Conservation (phyloP, 2,329 filamentous ascomycete genomes). For the Whalleya microplaca region DNA sequence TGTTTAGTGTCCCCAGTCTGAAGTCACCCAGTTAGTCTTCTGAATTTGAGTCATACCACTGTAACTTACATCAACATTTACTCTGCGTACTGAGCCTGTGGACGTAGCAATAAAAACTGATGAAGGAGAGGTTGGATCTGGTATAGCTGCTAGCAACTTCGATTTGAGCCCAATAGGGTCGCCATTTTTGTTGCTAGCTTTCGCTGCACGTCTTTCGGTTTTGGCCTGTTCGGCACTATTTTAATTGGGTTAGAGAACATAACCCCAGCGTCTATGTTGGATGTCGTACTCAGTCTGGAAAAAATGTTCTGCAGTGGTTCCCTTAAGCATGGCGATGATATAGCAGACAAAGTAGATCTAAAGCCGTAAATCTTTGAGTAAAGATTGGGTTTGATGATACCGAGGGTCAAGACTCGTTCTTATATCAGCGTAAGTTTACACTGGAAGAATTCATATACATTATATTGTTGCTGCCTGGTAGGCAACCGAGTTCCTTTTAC, state of each 20-base stretch:
- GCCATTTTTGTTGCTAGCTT: constrained; percentile 77
- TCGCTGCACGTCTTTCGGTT: constrained; percentile 66
- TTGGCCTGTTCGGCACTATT: constrained; percentile 53
- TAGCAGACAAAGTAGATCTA: background rate
- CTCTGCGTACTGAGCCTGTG: constrained; percentile 74
- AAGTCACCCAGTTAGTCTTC: constrained; percentile 9
- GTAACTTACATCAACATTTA: constrained; percentile 71
- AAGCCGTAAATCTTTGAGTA: too few species aligned
- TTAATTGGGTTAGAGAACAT: constrained; percentile 43
- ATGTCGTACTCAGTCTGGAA: constrained; percentile 84
- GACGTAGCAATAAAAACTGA: constrained; percentile 84
- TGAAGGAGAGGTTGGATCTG: constrained; percentile 65
- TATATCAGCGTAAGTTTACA: background rate
- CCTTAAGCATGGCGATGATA: constrained; percentile 60
- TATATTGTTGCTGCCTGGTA: constrained; percentile 18
- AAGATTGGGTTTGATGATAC: too few species aligned
- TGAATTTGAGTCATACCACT: background rate
- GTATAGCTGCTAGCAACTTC: constrained; percentile 78
- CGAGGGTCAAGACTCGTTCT: background rate
- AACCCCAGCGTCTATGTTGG: background rate
- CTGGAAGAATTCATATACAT: background rate
- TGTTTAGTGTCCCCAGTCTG: constrained; percentile 48
- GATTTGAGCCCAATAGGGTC: constrained; percentile 79
- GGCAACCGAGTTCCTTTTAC: constrained; percentile 18
- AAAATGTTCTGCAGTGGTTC: constrained; percentile 78